Base-by-base conservation (phyloP, 371 early-diverging fungal species). In the Mucor irregularis region DNA sequence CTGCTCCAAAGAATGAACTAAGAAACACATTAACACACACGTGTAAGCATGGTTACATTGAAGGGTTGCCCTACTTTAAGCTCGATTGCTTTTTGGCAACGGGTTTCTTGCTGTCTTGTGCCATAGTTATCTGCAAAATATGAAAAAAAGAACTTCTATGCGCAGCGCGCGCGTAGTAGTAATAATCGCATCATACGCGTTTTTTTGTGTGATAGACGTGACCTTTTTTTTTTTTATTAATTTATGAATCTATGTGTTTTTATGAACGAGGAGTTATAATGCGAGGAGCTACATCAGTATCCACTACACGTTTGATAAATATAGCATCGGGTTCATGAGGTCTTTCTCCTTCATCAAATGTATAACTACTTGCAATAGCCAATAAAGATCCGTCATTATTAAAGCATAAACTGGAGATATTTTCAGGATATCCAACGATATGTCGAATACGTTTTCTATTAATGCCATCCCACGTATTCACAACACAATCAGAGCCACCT, bases 401-500 rank as follows among this genome's bases (percentile, higher is more conserved):
- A 72, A 96, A 95, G 1, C 86, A 73, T 30, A 98, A 69, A n/a
- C 89, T 71, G 2, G 96, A 62, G 37, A 97, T 83, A 31, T 90
- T 86, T n/a, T 95, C 87, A 4, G 93, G 90, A 66, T 89, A 96
- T 13, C 82, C 76, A 22, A 88, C 83, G 62, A 84, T 94, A 48
- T 88, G 87, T 58, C 85, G 82, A 49, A 95, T 56, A 9, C 97
- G 84, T 74, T 96, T 96, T 71, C 90, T 90, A 76, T 93, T 85
- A 49, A 82, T 81, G 25, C 92, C 91, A 64, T 97, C 95, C 98
- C 98, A 98, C 26, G 94, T 74, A 64, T 81, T 87, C 28, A 97
- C 94, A 17, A 86, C 84, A n/a, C 94, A 91, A 68, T 98, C 98
- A 1, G 90, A 87, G 24, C 98, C 98, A 31, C 97, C 98, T 10